These are phyloP conservation scores for Alloteropsis semialata DNA, from an alignment of 176 grass and related monocot genomes.

Conservation along the genomic window DNA sequence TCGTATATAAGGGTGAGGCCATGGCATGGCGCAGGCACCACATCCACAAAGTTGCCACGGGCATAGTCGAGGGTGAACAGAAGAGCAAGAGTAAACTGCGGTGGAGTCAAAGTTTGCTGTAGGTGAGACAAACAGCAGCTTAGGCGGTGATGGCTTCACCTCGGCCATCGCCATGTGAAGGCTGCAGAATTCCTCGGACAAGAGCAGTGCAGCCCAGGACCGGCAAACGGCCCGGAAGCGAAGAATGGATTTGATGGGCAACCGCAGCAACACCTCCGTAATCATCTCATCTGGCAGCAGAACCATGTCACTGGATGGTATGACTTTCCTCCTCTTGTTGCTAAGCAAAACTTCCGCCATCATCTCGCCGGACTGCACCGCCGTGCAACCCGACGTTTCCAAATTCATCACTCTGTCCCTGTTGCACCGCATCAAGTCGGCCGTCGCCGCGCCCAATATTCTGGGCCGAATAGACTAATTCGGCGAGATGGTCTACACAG, in stretches of 20 bases:
- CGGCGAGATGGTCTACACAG: neutral
- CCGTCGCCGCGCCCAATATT: neutral
- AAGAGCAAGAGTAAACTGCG: neutral
- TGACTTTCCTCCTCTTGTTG: conserved; percentile 5
- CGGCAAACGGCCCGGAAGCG: neutral
- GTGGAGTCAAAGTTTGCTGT: neutral
- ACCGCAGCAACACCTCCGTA: conserved; percentile 12
- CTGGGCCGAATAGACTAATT: neutral
- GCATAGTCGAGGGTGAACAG: conserved; percentile 1
- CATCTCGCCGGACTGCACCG: neutral
- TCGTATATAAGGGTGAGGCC: conserved; percentile 31
- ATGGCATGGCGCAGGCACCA: neutral
- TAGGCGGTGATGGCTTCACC: neutral
- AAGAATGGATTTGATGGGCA: conserved; percentile 17
- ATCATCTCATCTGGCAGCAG: neutral
- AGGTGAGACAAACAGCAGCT: neutral
- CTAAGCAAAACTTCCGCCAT: neutral
- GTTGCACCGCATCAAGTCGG: neutral
- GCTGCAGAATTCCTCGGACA: neutral
- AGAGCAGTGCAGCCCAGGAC: conserved; percentile 8
- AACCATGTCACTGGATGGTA: neutral
- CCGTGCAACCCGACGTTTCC: neutral
- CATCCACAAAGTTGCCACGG: neutral
- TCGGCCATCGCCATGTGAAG: neutral
- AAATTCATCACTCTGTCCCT: neutral